phyloP scores from a whole-genome alignment of 306 rosid species.

The Crotalaria pallida region DNA sequence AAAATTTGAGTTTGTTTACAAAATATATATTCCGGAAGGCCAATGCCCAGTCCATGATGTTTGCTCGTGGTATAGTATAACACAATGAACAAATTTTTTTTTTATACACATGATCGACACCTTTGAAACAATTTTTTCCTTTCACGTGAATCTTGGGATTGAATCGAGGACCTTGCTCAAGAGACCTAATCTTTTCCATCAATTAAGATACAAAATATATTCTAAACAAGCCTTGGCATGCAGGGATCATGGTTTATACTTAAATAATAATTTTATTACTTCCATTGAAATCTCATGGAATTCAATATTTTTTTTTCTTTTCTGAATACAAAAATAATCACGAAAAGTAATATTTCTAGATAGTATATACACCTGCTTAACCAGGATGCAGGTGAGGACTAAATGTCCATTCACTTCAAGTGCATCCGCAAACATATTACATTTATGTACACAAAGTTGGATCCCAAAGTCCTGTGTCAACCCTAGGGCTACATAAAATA shows the following conservation, averaged over 20 bases:
- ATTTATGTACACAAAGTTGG: conserved; percentile 25
- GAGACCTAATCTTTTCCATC: no score
- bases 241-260: background rate
- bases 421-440: conserved; percentile 10
- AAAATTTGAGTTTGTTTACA: no score
- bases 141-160: no score
- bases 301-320: background rate
- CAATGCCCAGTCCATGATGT: no score
- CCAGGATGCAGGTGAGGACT: background rate
- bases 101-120: no score
- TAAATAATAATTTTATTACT: background rate
- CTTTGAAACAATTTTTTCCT: no score
- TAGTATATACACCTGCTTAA: background rate
- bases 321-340: background rate
- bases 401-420: background rate
- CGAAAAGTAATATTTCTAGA: background rate
- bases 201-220: no score
- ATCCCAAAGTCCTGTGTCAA: background rate
- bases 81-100: no score
- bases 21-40: no score
- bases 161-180: no score
- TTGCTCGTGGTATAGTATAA: no score
- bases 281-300: background rate
- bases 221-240: no score
- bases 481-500: background rate